Percentiles rank a stretch among this genome's conserved stretches.
Conservation (phyloP, 2,329 filamentous ascomycete genomes). For the Xylariales sp. region DNA sequence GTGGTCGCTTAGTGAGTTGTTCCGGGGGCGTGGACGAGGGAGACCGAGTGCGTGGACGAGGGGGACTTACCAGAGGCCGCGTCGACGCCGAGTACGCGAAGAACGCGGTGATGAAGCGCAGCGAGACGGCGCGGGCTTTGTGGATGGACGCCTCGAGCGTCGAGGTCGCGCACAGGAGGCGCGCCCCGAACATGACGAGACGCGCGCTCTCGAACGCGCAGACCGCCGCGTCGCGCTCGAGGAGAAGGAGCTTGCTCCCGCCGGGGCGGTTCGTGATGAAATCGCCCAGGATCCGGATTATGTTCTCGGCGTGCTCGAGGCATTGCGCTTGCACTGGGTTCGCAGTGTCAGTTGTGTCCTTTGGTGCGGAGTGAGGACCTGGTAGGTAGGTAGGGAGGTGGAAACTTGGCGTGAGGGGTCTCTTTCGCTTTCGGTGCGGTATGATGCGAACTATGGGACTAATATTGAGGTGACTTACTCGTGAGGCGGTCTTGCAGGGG, state of each 20-base stretch:
- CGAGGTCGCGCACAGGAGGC: constrained; percentile 37
- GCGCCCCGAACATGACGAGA: constrained; percentile 52
- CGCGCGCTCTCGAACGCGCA: constrained; percentile 57
- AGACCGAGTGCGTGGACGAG: background rate
- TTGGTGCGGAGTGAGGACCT: background rate
- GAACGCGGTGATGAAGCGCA: constrained; percentile 46
- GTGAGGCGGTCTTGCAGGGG: constrained; percentile 46
- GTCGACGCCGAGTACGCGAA: constrained; percentile 48
- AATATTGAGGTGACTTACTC: constrained; percentile 31
- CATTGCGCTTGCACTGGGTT: constrained; percentile 48
- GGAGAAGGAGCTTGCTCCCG: constrained; percentile 38
- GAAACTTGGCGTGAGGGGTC: background rate
- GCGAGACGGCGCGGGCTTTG: constrained; percentile 44
- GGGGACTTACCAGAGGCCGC: constrained; percentile 43
- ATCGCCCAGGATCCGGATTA: constrained; percentile 51
- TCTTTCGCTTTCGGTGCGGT: background rate
- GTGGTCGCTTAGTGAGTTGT: background rate
- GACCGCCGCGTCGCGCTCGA: constrained; percentile 57
- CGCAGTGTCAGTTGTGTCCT: background rate
- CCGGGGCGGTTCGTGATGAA: constrained; percentile 43
- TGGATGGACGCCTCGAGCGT: constrained; percentile 43
- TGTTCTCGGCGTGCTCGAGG: constrained; percentile 54
- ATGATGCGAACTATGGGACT: background rate
- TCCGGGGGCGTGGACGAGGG: background rate
- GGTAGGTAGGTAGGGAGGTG: background rate